phyloP scores from a whole-genome alignment of 2,329 filamentous ascomycete species.

The Catunica adiposa region DNA sequence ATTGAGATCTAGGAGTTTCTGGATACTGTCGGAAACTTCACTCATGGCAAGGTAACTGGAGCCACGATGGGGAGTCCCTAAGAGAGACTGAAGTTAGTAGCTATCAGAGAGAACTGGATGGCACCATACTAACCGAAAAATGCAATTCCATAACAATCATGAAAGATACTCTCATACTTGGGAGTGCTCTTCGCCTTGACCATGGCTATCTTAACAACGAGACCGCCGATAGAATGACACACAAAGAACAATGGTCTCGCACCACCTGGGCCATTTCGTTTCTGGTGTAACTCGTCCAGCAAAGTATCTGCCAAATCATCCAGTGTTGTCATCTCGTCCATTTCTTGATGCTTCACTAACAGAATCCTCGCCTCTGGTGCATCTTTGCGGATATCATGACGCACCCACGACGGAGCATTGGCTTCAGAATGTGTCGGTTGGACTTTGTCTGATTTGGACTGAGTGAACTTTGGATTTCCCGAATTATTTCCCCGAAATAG shows the following conservation, averaged over 20 bases:
- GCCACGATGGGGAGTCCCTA: conserved; percentile 44
- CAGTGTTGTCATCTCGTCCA: conserved; percentile 27
- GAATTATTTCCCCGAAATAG: too few species aligned
- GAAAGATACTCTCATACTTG: conserved; percentile 29
- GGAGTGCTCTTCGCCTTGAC: conserved; percentile 28
- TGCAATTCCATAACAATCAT: conserved; percentile 42
- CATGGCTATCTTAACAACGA: conserved; percentile 42
- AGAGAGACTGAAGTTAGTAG: neutral
- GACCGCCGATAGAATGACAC: conserved; percentile 43
- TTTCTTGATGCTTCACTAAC: conserved; percentile 33
- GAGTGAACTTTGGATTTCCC: conserved; percentile 18
- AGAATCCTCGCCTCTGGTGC: conserved; percentile 32
- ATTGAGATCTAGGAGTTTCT: conserved; percentile 33
- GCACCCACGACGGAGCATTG: conserved; percentile 32
- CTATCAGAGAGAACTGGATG: neutral
- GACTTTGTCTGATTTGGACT: conserved; percentile 15
- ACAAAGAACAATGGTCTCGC: conserved; percentile 41
- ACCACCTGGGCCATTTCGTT: conserved; percentile 19
- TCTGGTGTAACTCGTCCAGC: conserved; percentile 26
- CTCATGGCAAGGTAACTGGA: conserved; percentile 46
- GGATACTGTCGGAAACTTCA: conserved; percentile 38
- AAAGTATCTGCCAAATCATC: conserved; percentile 30
- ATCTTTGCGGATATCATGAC: conserved; percentile 34
- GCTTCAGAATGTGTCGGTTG: conserved; percentile 19
- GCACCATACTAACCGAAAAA: conserved; percentile 35